Evolutionary conservation across 352 stramenopile genomes (phyloP).

Genomic region (Saprolegnia parasitica): DNA sequence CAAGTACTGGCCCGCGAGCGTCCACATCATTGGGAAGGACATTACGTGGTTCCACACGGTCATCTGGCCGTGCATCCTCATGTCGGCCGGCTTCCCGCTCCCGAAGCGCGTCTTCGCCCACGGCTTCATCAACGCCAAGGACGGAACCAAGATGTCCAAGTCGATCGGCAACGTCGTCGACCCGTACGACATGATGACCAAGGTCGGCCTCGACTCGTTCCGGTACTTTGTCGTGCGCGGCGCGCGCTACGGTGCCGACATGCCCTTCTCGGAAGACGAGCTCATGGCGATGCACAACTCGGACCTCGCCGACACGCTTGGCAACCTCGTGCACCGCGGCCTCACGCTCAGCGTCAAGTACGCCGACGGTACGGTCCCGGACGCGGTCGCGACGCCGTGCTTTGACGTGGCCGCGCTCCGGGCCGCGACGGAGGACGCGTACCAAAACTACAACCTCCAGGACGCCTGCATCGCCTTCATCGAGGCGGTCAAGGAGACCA

Average conservation of each 20-base stretch:
- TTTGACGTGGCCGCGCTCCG: constrained; percentile 28
- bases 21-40: constrained; percentile 96
- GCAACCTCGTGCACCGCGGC: constrained; percentile 96
- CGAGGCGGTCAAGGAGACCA: constrained; percentile 90
- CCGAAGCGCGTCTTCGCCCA: constrained; percentile 96
- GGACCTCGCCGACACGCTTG: constrained; percentile 89
- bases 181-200: constrained; percentile 92
- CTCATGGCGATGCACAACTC: constrained; percentile 98
- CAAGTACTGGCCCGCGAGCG: constrained; percentile 77
- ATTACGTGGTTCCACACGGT: constrained; percentile 99
- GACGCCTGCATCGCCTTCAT: constrained; percentile 85
- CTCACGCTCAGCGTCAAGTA: constrained; percentile 96
- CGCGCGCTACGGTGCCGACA: constrained; percentile 94
- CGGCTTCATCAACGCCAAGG: constrained; percentile 97
- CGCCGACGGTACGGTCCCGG: constrained; percentile 79
- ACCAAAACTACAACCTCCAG: constrained; percentile 91
- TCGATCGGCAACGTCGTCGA: constrained; percentile 98
- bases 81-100: constrained; percentile 92
- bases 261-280: constrained; percentile 89
- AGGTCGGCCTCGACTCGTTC: constrained; percentile 91
- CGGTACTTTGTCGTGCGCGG: constrained; percentile 90
- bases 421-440: constrained; percentile 51
- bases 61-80: constrained; percentile 99
- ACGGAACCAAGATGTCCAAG: constrained; percentile 99
- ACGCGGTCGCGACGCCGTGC: constrained; percentile 34